Conservation (phyloP, 2,329 filamentous ascomycete species). For the Mollisiaceae sp. region DNA sequence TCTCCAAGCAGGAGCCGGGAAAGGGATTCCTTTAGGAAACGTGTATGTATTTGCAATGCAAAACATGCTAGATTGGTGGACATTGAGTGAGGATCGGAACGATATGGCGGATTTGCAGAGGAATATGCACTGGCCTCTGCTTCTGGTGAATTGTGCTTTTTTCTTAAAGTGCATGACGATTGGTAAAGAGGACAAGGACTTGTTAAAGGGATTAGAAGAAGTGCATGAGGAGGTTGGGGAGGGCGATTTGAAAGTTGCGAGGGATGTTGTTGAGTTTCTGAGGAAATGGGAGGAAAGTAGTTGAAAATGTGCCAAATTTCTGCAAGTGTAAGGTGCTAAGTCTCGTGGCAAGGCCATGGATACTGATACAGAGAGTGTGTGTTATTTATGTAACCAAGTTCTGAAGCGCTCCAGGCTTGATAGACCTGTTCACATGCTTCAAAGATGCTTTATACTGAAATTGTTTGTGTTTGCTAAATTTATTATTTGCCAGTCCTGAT, state of each 20-base stretch:
- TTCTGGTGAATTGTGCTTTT: slow-evolving; percentile 21
- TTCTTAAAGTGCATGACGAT: slow-evolving; percentile 13
- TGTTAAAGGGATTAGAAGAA: slow-evolving; percentile 9
- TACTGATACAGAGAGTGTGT: too few species aligned
- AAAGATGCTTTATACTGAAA: too few species aligned
- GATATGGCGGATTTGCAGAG: slow-evolving; percentile 24
- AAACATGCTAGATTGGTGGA: slow-evolving; percentile 25
- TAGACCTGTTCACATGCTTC: too few species aligned
- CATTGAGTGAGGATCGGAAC: slow-evolving; percentile 20
- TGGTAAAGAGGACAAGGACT: slow-evolving; percentile 11
- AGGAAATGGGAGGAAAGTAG: neutral
- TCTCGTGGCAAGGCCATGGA: too few species aligned
- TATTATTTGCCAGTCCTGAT: too few species aligned
- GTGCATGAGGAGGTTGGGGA: slow-evolving; percentile 12
- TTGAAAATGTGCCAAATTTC: too few species aligned
- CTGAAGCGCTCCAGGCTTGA: too few species aligned
- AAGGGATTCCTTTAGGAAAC: slow-evolving; percentile 19
- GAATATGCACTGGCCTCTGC: slow-evolving; percentile 22
- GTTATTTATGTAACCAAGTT: too few species aligned
- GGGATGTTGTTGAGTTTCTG: slow-evolving; percentile 4
- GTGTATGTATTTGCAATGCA: slow-evolving; percentile 21
- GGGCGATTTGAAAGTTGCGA: slow-evolving; percentile 7
- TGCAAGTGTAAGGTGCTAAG: too few species aligned
- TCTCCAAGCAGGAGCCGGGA: slow-evolving; percentile 4
- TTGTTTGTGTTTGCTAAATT: too few species aligned